A percentile compares a stretch with the other conserved stretches of the same genome.
phyloP scores from a whole-genome alignment of 208 protist species.

The Trypanosoma mega region DNA sequence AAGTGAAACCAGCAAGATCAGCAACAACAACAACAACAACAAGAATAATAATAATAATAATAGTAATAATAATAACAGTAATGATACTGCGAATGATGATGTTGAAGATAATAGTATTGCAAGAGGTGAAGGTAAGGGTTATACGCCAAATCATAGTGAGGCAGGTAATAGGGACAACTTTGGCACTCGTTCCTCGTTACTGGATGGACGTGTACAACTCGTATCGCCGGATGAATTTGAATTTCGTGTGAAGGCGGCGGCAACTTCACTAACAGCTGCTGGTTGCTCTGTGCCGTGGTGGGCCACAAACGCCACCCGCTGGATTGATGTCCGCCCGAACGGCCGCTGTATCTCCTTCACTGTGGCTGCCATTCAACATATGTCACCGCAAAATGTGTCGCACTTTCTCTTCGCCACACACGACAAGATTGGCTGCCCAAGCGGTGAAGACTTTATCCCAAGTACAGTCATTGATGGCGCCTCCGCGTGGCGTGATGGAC shows the following conservation, averaged over 20 bases:
- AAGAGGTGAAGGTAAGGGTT: too few relatives aligned
- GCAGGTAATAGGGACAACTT: too few relatives aligned
- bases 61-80: too few relatives aligned
- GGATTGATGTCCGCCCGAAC: slow-evolving; percentile 25
- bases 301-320: slow-evolving; percentile 46
- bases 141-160: too few relatives aligned
- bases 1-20: not conserved
- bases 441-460: slow-evolving; percentile 22
- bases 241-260: slow-evolving; percentile 52
- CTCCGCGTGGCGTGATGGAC: slow-evolving; percentile 5
- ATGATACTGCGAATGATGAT: too few relatives aligned
- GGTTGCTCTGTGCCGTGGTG: slow-evolving; percentile 79
- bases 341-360: slow-evolving; percentile 61
- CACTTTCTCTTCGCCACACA: slow-evolving; percentile 64
- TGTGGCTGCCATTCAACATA: slow-evolving; percentile 46
- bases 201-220: slow-evolving; percentile 50
- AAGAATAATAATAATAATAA: too few relatives aligned
- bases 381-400: slow-evolving; percentile 50
- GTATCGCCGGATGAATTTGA: slow-evolving; percentile 49
- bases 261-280: slow-evolving; percentile 38
- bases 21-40: not conserved
- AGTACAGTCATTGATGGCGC: slow-evolving; percentile 22
- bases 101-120: too few relatives aligned
- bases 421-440: slow-evolving; percentile 3
- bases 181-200: not conserved